phyloP scores from a whole-genome alignment of 2,329 filamentous ascomycete species.

The Corinectria fuckeliana region DNA sequence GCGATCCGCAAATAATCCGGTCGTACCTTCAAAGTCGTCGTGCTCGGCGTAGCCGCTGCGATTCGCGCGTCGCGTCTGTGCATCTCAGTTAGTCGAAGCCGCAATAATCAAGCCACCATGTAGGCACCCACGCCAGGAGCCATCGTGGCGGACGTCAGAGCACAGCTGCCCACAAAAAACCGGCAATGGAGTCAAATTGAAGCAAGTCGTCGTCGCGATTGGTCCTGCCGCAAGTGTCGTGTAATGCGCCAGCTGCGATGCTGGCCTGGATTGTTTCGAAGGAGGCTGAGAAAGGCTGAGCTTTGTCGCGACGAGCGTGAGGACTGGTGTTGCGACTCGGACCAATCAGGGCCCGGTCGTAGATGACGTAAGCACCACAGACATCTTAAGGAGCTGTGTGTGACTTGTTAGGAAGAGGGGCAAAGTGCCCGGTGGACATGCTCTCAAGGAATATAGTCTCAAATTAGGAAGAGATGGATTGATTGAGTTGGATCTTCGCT shows the following conservation, averaged over 20 bases:
- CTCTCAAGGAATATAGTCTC: neutral
- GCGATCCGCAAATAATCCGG: neutral
- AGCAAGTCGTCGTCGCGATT: constrained; percentile 6
- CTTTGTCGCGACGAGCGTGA: constrained; percentile 32
- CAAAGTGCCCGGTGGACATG: neutral
- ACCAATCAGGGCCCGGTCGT: constrained; percentile 29
- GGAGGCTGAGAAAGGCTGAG: constrained; percentile 32
- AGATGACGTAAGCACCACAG: constrained; percentile 35
- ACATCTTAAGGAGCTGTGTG: neutral
- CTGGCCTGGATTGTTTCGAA: constrained; percentile 22
- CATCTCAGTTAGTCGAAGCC: constrained; percentile 28
- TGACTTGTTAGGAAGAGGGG: neutral
- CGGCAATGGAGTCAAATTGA: neutral
- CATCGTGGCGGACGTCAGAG: constrained; percentile 40
- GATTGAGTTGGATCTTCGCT: neutral
- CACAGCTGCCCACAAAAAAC: neutral
- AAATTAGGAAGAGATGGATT: neutral
- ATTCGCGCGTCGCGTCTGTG: constrained; percentile 62
- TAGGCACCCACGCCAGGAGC: constrained; percentile 48
- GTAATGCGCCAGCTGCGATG: constrained; percentile 15
- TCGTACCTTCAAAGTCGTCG: constrained; percentile 65
- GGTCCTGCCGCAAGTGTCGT: constrained; percentile 16
- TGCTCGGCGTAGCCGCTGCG: constrained; percentile 64
- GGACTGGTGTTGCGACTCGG: constrained; percentile 13
- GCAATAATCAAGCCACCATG: constrained; percentile 2